Conservation (phyloP, 768 basidiomycete species). For the Sporobolomyces roseus region DNA sequence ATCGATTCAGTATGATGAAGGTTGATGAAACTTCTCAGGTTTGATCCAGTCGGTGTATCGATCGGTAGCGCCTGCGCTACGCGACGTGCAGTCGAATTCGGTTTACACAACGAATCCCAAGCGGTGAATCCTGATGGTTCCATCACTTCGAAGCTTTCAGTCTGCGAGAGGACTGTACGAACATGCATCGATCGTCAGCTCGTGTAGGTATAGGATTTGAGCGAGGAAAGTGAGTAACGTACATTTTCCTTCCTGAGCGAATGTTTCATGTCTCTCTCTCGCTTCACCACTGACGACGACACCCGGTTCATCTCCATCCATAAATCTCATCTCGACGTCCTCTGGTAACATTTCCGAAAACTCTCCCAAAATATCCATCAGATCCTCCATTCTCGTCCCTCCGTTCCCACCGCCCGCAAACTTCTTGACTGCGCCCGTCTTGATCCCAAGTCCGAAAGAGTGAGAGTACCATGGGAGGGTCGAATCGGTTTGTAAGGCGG, state of each 20-base stretch:
- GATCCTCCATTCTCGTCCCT: constrained; percentile 1
- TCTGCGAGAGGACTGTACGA: neutral
- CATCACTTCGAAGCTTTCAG: neutral
- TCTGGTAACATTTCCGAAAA: constrained; percentile 21
- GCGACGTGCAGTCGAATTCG: constrained; percentile 38
- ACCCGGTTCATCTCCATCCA: constrained; percentile 39
- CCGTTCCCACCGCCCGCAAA: neutral
- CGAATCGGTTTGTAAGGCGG: constrained; percentile 15
- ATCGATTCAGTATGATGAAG: constrained; percentile 44
- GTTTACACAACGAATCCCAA: constrained; percentile 38
- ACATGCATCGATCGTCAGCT: too few species aligned
- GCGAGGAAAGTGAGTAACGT: neutral
- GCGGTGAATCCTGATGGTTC: constrained; percentile 28
- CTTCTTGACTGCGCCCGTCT: constrained; percentile 2
- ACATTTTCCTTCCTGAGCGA: constrained; percentile 22
- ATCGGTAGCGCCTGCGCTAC: neutral
- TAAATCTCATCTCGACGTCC: constrained; percentile 15
- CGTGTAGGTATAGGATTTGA: too few species aligned
- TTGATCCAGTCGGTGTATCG: constrained; percentile 15
- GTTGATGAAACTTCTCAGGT: constrained; percentile 43
- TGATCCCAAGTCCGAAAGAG: constrained; percentile 15
- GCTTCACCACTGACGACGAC: constrained; percentile 37
- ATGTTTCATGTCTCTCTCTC: neutral
- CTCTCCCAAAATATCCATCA: constrained; percentile 33
- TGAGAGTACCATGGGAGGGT: constrained; percentile 22